Evolutionary conservation across 306 rosid species (phyloP), one percentile per base, ranked within the genome.

Genomic region (Corylus heterophylla): DNA sequence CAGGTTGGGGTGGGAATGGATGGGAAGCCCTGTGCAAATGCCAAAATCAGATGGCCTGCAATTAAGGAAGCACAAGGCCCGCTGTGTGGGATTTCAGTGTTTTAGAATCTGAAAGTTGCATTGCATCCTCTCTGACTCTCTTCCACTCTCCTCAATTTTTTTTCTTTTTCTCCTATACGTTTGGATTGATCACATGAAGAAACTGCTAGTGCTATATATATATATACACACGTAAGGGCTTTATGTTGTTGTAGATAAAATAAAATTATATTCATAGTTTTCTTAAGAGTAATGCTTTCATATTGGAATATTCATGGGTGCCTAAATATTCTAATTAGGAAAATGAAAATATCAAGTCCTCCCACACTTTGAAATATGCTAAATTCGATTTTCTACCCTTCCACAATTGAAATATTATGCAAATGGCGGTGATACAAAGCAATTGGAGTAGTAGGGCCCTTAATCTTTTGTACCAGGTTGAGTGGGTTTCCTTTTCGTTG

Each of bases 1-100:
- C 92, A 90, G 96, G 82, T 82, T 92, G 79, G 84, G 87, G 48
- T 82, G 85, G 93, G 96, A 94, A 45, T 88, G 93, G 91, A 71
- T 70, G 18, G 96, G 92, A 22, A 94, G 97, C 76, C 97, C 98
- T 0, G 92, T 44, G 78, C 86, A 78, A 61, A 85, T 92, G 94
- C 97, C 94, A 0, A 89, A 80, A 75, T 74, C 94, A 80, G 89
- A 88, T 83, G 88, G 71, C 12, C n/a, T 78, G 77, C 89, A 73
- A 75, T 76, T 61, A n/a, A 82, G 85, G 83, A 89, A 87, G 82
- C 89, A 87, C 29, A 92, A 80, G 82, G 69, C 82, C 14, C 74
- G 87, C 42, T 81, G 74, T 42, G 64, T 78, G n/a, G 81, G 82
- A 74, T 85, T 93, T 81, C 95, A 80, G 25, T 93, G 97, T 76